These are phyloP conservation scores for Zygoascus flipseniorum DNA, from an alignment of 805 yeast genomes.

Conservation along the genomic window DNA sequence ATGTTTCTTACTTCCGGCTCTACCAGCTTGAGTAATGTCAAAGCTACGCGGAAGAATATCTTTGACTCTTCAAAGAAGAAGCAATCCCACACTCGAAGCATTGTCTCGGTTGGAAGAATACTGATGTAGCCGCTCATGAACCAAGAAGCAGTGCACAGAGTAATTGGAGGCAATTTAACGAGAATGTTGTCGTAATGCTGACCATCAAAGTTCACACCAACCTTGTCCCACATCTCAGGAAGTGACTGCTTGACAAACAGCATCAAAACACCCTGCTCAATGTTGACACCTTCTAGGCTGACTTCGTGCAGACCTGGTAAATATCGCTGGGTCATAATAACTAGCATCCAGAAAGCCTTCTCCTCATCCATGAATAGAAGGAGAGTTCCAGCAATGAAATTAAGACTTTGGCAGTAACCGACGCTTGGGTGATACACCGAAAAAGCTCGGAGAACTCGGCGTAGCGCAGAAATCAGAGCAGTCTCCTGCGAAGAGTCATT, in stretches of 20 bases:
- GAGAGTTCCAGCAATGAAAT: conserved; percentile 82
- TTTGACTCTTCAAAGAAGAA: conserved; percentile 88
- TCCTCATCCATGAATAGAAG: conserved; percentile 85
- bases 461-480: conserved; percentile 55
- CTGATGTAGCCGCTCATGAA: conserved; percentile 97
- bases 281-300: conserved; percentile 85
- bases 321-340: conserved; percentile 74
- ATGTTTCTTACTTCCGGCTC: conserved; percentile 50
- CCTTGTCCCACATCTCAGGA: conserved; percentile 68
- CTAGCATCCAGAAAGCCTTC: conserved; percentile 90
- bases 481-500: conserved; percentile 36
- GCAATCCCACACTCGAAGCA: conserved; percentile 89
- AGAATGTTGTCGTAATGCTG: conserved; percentile 41
- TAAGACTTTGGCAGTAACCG: conserved; percentile 94
- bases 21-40: conserved; percentile 68
- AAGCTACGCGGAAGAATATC: conserved; percentile 70
- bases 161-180: conserved; percentile 76
- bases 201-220: conserved; percentile 35
- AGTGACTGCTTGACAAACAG: conserved; percentile 74
- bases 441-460: conserved; percentile 78
- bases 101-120: conserved; percentile 78
- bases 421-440: conserved; percentile 79
- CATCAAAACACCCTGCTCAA: conserved; percentile 92
- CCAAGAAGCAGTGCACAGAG: conserved; percentile 94
- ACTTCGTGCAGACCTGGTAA: conserved; percentile 89